phyloP scores from a whole-genome alignment of 2,329 filamentous ascomycete genomes.

The Tolypocladium nubicola region DNA sequence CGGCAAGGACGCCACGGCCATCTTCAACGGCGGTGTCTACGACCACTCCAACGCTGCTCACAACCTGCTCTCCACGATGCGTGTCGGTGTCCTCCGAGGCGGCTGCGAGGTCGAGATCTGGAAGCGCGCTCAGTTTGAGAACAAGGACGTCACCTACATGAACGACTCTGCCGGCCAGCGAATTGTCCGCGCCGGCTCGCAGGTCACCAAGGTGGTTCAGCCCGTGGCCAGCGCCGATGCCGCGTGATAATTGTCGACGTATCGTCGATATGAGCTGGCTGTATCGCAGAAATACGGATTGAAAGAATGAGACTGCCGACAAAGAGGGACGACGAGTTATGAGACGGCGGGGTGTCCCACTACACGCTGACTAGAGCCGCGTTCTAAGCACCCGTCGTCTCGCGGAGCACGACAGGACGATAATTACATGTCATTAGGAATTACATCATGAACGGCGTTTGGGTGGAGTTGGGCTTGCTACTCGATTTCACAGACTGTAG shows the following conservation, averaged over 20 bases:
- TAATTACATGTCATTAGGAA: not conserved
- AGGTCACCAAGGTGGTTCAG: constrained; percentile 73
- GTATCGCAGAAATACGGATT: not conserved
- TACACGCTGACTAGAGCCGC: not conserved
- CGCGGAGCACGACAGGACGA: not conserved
- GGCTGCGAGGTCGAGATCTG: constrained; percentile 88
- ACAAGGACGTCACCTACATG: constrained; percentile 70
- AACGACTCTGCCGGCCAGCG: constrained; percentile 73
- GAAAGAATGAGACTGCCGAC: not conserved
- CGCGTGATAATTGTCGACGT: constrained; percentile 38
- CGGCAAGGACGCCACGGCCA: constrained; percentile 80
- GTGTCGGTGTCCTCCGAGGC: constrained; percentile 75
- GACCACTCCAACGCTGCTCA: constrained; percentile 83
- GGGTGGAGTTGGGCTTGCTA: not conserved
- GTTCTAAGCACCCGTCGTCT: not conserved
- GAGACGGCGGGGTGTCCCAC: not conserved
- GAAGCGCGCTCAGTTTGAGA: constrained; percentile 77
- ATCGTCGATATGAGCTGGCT: not conserved
- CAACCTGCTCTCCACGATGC: constrained; percentile 81
- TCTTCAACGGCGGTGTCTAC: constrained; percentile 89
- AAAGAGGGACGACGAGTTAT: not conserved
- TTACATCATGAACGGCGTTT: constrained; percentile 6
- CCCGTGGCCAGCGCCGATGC: constrained; percentile 77
- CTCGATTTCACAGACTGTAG: not conserved
- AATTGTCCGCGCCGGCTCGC: constrained; percentile 75